Base-by-base conservation (phyloP, 345 rosid genomes). In the Camelina neglecta region DNA sequence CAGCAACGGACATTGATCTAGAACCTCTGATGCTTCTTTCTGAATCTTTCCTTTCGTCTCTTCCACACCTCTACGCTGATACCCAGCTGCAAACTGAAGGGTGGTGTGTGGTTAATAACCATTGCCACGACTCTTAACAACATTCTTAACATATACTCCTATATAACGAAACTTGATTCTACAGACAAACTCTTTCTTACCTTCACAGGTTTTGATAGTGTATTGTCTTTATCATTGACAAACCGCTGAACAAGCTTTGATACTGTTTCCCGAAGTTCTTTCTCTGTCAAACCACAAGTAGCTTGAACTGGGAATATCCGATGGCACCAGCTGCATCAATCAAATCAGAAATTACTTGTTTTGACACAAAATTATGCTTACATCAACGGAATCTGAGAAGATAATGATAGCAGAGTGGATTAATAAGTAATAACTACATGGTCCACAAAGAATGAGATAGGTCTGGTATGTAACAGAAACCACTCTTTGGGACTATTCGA, bases 221-320 rank as follows among this genome's bases (percentile, higher is more conserved):
- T 83, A 66, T 73, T 80, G 49, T 55, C 69, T 72, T 86, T 85
- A 66, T 85, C 87, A 80, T 86, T 72, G 56, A 90, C 61, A 66
- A 86, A 92, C 58, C 82, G 76, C 36, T 70, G 83, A 65, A 92
- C 95, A 77, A 92, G 95, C 79, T 86, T 94, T 16, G 88, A 81
- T n/a, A 92, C 95, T 16, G 83, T 83, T 66, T 81, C 82, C 54
- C 67, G 84, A 41, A 94, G 86, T 51, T 88, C 89, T 80, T 83
- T 88, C 87, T 94, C 96, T 33, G 86, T 81, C 81, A 94, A 82
- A 65, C 15, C 59, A 79, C 97, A 92, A 15, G 98, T 94, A 60
- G 95, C 91, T 84, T 92, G 97, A 76, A 94, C 85, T 8, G 98
- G 97, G 80, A 87, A 88, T 64, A 94, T 85, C 54, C 97, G 95